A percentile compares a stretch with the other conserved stretches of the same genome.
These are phyloP conservation scores for Collariella sp. DNA, from an alignment of 495 filamentous ascomycete genomes.

Conservation along the genomic window DNA sequence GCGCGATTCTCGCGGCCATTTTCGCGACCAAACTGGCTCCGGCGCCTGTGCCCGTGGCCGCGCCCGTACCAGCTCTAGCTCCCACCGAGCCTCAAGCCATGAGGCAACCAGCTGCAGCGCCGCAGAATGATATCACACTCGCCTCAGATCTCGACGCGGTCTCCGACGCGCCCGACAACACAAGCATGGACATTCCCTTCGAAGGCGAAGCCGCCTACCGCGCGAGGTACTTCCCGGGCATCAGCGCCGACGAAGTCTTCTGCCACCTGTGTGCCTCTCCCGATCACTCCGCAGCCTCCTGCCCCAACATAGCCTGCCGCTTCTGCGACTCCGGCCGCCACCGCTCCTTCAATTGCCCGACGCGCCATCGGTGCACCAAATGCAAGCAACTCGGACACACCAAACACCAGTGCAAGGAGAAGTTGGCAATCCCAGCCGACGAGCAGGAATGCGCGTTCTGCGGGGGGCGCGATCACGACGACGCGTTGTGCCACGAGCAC, in stretches of 20 bases:
- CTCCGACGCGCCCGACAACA: background rate
- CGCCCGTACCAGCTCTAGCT: no score
- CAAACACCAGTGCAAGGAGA: slow-evolving; percentile 25
- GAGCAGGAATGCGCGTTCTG: slow-evolving; percentile 33
- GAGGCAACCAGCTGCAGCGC: background rate
- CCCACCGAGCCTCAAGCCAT: background rate
- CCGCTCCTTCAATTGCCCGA: slow-evolving; percentile 28
- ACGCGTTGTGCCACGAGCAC: slow-evolving; percentile 28
- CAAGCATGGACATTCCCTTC: background rate
- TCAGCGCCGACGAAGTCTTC: slow-evolving; percentile 22
- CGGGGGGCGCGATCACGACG: slow-evolving; percentile 23
- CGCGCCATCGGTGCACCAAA: slow-evolving; percentile 29
- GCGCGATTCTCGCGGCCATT: background rate
- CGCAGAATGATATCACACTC: background rate
- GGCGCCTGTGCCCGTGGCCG: no score
- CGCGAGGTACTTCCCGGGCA: slow-evolving; percentile 32
- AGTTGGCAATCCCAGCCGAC: slow-evolving; percentile 25
- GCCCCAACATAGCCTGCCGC: slow-evolving; percentile 27
- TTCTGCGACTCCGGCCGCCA: slow-evolving; percentile 31
- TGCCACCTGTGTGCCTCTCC: slow-evolving; percentile 33
- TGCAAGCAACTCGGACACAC: slow-evolving; percentile 35
- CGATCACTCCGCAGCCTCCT: slow-evolving; percentile 26
- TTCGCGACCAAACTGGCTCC: background rate
- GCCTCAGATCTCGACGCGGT: background rate
- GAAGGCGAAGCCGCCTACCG: slow-evolving; percentile 20